Conservation (phyloP, 805 yeast species). For the Candida sonorensis region DNA sequence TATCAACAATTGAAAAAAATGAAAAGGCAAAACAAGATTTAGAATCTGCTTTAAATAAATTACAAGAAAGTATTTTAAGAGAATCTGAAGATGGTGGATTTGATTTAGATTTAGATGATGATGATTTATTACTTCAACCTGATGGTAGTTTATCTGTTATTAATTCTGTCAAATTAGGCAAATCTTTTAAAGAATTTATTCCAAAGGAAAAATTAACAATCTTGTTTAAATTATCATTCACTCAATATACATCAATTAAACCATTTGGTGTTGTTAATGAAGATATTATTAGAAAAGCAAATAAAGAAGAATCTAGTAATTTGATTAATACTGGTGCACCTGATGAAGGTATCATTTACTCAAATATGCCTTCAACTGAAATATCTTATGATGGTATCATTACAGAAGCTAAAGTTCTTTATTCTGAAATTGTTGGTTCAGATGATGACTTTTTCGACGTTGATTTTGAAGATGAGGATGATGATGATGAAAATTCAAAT, state of each 20-base stretch:
- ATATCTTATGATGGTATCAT: conserved; percentile 88
- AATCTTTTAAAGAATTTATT: conserved; percentile 75
- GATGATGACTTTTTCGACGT: conserved; percentile 95
- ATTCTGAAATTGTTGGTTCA: conserved; percentile 77
- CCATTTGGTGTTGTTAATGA: conserved; percentile 47
- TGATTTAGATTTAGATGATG: conserved; percentile 44
- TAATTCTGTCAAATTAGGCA: conserved; percentile 80
- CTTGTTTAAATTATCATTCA: conserved; percentile 53
- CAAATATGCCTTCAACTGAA: conserved; percentile 72
- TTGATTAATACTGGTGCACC: conserved; percentile 29
- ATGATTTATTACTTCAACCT: conserved; percentile 45
- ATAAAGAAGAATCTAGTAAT: not conserved
- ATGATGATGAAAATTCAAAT: conserved; percentile 24
- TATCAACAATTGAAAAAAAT: conserved; percentile 69
- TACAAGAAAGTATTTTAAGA: conserved; percentile 75
- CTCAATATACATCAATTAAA: conserved; percentile 50
- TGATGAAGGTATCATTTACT: conserved; percentile 42
- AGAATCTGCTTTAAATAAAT: conserved; percentile 69
- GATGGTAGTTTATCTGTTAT: conserved; percentile 59
- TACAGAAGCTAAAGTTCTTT: conserved; percentile 70
- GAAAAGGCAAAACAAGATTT: conserved; percentile 68
- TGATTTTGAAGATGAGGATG: conserved; percentile 94
- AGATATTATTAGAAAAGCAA: conserved; percentile 5
- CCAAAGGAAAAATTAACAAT: conserved; percentile 68
- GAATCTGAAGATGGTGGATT: conserved; percentile 62